Percentiles rank a stretch among this genome's conserved stretches.
phyloP scores from a whole-genome alignment of 345 rosid species.

The Lepidium sativum region DNA sequence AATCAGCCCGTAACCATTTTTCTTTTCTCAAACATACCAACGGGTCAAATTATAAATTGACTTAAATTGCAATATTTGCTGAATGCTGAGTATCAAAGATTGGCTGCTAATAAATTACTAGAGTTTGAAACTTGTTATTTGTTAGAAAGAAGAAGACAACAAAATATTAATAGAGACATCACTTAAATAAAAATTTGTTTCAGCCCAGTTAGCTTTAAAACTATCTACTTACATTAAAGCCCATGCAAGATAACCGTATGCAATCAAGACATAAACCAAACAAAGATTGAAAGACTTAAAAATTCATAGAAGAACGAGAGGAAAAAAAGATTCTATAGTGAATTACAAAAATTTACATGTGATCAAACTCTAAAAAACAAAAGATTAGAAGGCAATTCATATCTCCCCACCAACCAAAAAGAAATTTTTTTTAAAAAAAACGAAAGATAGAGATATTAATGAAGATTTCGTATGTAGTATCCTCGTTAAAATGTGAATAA shows the following conservation, averaged over 20 bases:
- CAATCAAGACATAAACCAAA: not conserved
- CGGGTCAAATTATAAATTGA: not conserved
- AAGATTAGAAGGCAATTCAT: not conserved
- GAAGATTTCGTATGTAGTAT: not conserved
- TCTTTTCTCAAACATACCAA: not conserved
- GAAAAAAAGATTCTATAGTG: not conserved
- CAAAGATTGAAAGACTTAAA: not conserved
- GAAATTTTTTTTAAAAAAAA: not conserved
- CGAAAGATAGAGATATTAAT: not conserved
- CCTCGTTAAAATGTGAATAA: not conserved
- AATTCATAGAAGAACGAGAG: not conserved
- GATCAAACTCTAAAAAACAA: not conserved
- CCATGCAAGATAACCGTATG: not conserved
- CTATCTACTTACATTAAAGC: not conserved
- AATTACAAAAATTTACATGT: conserved; percentile 11
- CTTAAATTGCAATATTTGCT: not conserved
- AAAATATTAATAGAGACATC: not conserved
- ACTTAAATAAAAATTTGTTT: not conserved
- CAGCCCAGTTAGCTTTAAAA: not conserved
- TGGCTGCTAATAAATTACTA: not conserved
- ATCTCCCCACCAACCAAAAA: not conserved
- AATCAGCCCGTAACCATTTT: not conserved
- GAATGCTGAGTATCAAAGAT: not conserved
- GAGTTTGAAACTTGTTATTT: not conserved
- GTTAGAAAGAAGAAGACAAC: not conserved